A percentile compares a stretch with the other conserved stretches of the same genome.
phyloP scores from a whole-genome alignment of 2,329 filamentous ascomycete species.

The Xylogone sp. region DNA sequence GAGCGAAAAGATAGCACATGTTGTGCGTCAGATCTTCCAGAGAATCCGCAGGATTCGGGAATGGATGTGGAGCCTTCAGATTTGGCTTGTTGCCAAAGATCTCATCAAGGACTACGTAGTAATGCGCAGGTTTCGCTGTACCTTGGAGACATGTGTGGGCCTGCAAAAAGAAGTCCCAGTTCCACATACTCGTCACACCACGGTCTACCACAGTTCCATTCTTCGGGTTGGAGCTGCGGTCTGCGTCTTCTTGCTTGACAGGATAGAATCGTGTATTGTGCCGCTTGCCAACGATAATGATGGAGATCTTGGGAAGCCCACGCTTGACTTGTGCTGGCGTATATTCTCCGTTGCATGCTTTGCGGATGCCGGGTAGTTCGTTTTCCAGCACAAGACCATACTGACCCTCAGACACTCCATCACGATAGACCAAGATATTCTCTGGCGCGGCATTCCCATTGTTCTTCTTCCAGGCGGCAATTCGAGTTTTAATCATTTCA shows the following conservation, averaged over 20 bases:
- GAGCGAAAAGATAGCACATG: constrained; percentile 75
- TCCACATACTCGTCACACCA: constrained; percentile 67
- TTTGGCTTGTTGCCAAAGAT: constrained; percentile 46
- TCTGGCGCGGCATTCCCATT: constrained; percentile 47
- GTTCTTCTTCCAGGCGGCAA: constrained; percentile 57
- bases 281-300: constrained; percentile 79
- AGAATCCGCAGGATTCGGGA: constrained; percentile 51
- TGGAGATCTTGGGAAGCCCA: constrained; percentile 56
- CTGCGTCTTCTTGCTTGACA: constrained; percentile 44
- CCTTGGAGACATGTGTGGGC: constrained; percentile 78
- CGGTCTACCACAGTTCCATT: constrained; percentile 81
- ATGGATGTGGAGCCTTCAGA: constrained; percentile 8
- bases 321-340: constrained; percentile 40
- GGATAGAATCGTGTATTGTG: constrained; percentile 86
- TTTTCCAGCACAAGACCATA: constrained; percentile 62
- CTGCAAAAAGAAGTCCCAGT: constrained; percentile 82
- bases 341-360: constrained; percentile 59
- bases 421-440: constrained; percentile 78
- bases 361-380: constrained; percentile 62
- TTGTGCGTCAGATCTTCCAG: constrained; percentile 71
- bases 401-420: constrained; percentile 83
- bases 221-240: constrained; percentile 58
- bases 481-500: constrained; percentile 57
- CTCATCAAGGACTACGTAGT: constrained; percentile 66
- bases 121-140: constrained; percentile 78